Base-by-base conservation (phyloP, 176 grass and related monocot species). In the Avena insularis region DNA sequence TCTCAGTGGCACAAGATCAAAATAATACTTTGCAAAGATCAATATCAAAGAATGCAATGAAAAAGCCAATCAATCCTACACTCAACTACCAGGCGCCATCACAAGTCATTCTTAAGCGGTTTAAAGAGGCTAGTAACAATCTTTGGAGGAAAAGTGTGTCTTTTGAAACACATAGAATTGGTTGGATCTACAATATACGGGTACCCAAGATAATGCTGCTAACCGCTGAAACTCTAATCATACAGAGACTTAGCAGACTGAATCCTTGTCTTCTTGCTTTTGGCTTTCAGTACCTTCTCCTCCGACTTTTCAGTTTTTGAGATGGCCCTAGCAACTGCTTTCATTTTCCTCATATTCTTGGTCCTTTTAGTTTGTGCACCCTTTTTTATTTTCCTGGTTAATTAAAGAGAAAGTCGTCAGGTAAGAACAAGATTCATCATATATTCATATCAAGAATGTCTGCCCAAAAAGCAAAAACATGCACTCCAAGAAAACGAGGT, bases 381-480 rank as follows among this genome's bases (percentile, higher is more conserved):
- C 73, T 95, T 98, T 58, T 92, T 98, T 65, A 95, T 95, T 92
- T 98, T 98, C 84, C 96, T 98, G 83, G 35, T 88, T 59, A 79
- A 89, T 88, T 59, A 79, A 89, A 79, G 11, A 27, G 64, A 84
- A n/a, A 20, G 1, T 17, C 27, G n/a, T 69, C 12, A 27, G 7
- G 2, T 69, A 49, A 51, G 50, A 45, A 56, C 67, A 43, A 25
- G 20, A 77, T 77, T 71, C 19, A 20, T 43, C 19, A 25, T 63
- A 83, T 3, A 79, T 12, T 25, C 13, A 19, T 43, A 79, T 3
- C 27, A 27, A 74, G 48, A 47, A 59, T 54, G 54, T 57, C 3
- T 57, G 54, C 79, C 9, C 29, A 57, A 47, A 31, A 79, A 55
- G 27, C 14, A 80, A 75, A 27, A 49, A 35, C 48, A 56, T 55